Evolutionary conservation across 2,329 filamentous ascomycete species (phyloP), one percentile per base, ranked within the genome.

Genomic region (Hirsutella thompsonii): DNA sequence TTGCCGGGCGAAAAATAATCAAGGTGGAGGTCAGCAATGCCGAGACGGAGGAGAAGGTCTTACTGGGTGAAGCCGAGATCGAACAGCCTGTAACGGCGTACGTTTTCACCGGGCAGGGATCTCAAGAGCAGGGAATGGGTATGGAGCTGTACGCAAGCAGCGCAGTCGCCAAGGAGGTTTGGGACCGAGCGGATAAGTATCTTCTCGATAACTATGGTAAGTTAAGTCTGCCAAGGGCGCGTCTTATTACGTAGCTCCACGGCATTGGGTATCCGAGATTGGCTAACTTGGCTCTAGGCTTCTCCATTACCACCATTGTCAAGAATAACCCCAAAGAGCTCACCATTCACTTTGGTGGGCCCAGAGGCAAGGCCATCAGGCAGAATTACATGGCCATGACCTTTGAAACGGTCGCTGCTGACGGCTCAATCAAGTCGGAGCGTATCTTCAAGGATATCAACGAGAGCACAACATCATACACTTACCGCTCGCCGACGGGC

Each of bases 371-470:
- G 69, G 88, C 87, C 39, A 98, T 98, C 53, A 87, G 92, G 47
- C 83, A 94, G 58, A 98, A 98, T 67, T 98, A 98, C 72, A 96
- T 96, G 83, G 81, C 90, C 45, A 98, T 98, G 92, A 96, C 90
- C 37, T 98, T 96, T 64, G 92, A 98, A 70, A 93, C 90, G n/a
- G 88, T 98, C 40, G 83, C 83, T 44, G 69, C 85, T 2, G 92
- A 98, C 60, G 92, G 92, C 20, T 78, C 78, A 29, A 88, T 94
- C 69, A 96, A 95, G 66, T 95, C 92, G 0, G 92, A 98, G 72
- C 94, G 90, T 67, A 98, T 98, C 59, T 98, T 98, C 76, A 96
- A 98, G 71, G 89, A 94, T 55, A 89, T 98, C 54, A 77, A 83
- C 55, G 92, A 96, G 66, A 81, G 74, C 58, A 96, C 90, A 2